Evolutionary conservation across 176 grass and related monocot genomes (phyloP).

Genomic region (Aegilops speltoides): DNA sequence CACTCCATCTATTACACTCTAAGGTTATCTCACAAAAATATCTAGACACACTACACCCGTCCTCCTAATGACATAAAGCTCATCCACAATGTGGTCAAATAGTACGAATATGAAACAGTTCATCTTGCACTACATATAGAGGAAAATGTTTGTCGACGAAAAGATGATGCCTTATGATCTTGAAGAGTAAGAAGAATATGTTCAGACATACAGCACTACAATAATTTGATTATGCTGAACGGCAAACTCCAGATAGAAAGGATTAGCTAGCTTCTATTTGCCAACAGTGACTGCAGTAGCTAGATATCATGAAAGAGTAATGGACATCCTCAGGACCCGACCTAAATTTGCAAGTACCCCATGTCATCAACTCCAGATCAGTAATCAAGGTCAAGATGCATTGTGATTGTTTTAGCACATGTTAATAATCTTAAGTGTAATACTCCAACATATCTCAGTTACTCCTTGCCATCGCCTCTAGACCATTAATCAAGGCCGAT

Average conservation of each 20-base stretch:
- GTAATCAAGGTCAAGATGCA: neutral
- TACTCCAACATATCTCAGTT: neutral
- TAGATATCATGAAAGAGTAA: neutral
- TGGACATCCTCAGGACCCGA: neutral
- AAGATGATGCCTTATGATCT: neutral
- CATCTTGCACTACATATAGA: neutral
- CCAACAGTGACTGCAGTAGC: neutral
- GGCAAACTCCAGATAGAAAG: no score
- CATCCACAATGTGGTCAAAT: no score
- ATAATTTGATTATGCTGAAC: no score
- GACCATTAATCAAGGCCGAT: neutral
- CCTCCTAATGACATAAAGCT: no score
- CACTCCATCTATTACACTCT: no score
- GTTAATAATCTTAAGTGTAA: neutral
- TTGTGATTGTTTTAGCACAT: neutral
- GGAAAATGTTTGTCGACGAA: neutral
- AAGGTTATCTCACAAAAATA: no score
- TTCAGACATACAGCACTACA: no score
- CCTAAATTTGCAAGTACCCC: neutral
- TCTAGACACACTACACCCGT: no score
- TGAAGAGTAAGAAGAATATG: conserved; percentile 20
- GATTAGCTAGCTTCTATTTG: no score
- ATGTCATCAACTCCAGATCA: neutral
- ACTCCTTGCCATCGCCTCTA: neutral
- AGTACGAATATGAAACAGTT: neutral